Percentiles rank a stretch among this genome's conserved stretches.
phyloP scores from a whole-genome alignment of 768 basidiomycete genomes.

The Phlebiopsis flavidoalba region DNA sequence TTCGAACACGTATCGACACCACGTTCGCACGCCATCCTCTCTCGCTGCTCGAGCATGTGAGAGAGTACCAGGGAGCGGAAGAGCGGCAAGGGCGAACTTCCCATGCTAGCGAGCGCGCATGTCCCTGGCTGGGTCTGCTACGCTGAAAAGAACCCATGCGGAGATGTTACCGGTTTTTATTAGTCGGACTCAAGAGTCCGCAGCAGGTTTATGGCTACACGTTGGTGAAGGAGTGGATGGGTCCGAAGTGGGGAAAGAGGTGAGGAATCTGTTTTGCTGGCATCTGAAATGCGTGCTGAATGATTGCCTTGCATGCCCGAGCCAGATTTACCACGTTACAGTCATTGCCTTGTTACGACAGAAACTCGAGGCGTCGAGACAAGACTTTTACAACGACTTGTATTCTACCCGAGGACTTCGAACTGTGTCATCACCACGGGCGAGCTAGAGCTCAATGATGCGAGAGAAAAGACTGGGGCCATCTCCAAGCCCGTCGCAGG shows the following conservation, averaged over 20 bases:
- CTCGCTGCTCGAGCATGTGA: constrained; percentile 72
- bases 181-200: constrained; percentile 80
- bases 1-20: constrained; percentile 86
- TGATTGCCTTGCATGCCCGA: constrained; percentile 39
- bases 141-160: constrained; percentile 93
- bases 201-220: constrained; percentile 95
- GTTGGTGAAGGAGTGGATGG: constrained; percentile 88
- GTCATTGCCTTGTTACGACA: constrained; percentile 99
- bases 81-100: constrained; percentile 41
- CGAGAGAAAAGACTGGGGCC: constrained; percentile 79
- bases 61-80: constrained; percentile 78
- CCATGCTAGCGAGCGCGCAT: constrained; percentile 94
- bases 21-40: constrained; percentile 88
- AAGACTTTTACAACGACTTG: constrained; percentile 82
- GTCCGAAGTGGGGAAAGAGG: constrained; percentile 57
- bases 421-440: constrained; percentile 89
- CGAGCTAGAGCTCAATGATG: constrained; percentile 85
- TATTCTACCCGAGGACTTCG: constrained; percentile 91
- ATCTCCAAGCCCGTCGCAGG: constrained; percentile 36
- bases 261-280: constrained; percentile 38
- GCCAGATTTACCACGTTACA: constrained; percentile 90
- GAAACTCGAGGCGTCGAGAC: constrained; percentile 94
- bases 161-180: constrained; percentile 95
- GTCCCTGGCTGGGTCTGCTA: constrained; percentile 99
- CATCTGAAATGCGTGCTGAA: neutral